Base-by-base conservation (phyloP, 495 filamentous ascomycete genomes). In the Cudoniella acicularis region DNA sequence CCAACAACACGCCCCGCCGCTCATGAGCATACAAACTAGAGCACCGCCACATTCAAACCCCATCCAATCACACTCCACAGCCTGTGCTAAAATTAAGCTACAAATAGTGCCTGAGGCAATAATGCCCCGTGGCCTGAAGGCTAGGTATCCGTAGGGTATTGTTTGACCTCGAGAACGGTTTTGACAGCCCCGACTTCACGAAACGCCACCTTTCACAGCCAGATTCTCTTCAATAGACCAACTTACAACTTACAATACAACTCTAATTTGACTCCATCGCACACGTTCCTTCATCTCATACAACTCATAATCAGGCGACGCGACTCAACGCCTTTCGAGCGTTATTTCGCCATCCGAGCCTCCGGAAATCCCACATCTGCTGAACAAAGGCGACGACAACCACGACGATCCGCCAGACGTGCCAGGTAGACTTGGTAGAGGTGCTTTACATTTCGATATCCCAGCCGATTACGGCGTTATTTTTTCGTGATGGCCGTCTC, bases 401-500 rank as follows among this genome's bases (percentile, higher is more conserved):
- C 30, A 27, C 47, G 16, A 21, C 41, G 46, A 11, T 9, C 17
- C 41, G 18, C 13, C 24, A 10, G 18, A 26, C n/a, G 8, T 24
- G 25, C 4, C 30, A 36, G 30, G 30, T 36, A 13, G 30, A 6
- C 13, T 36, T 4, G 30, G 13, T 36, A 36, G 30, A 36, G 30
- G 30, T 13, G n/a, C 30, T 6, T 13, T 6, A 13, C 30, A 36
- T 36, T 18, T 59, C 24, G 49, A 16, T 40, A 50, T 21, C 52
- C 13, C 20, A 3, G 3, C 22, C 10, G 6, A 13, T 53, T 25
- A 30, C 21, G 9, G 9, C 13, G 10, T 41, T 25, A 3, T 25
- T 4, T 48, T 22, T 18, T 60, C 68, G 65, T 49, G 17, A 82
- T 83, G 79, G 80, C 77, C 47, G 73, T 81, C 65, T 52, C 73